A percentile compares a stretch with the other conserved stretches of the same genome.
phyloP scores from a whole-genome alignment of 2,329 filamentous ascomycete species.

The Teratosphaeria nubilosa region DNA sequence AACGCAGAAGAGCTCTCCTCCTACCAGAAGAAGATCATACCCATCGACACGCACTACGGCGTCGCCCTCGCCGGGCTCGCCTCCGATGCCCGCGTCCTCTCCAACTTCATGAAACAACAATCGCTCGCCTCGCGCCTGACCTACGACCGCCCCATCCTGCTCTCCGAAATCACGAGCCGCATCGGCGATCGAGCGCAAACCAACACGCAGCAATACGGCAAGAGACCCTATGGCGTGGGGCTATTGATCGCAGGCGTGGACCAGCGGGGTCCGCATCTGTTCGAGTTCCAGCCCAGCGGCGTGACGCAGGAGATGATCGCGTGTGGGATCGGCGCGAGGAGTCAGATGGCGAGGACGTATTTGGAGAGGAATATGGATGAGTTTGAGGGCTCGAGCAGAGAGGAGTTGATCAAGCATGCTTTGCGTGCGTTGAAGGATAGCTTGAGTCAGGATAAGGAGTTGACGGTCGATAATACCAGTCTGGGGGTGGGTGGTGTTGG shows the following conservation, averaged over 20 bases:
- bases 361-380: slow-evolving; percentile 82
- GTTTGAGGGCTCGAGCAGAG: slow-evolving; percentile 65
- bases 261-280: slow-evolving; percentile 86
- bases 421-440: slow-evolving; percentile 89
- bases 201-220: slow-evolving; percentile 96
- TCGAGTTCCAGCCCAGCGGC: slow-evolving; percentile 94
- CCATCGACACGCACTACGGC: slow-evolving; percentile 89
- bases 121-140: slow-evolving; percentile 91
- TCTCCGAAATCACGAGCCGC: slow-evolving; percentile 79
- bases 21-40: slow-evolving; percentile 99
- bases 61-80: slow-evolving; percentile 94
- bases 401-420: slow-evolving; percentile 85
- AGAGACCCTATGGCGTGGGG: slow-evolving; percentile 90
- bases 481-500: slow-evolving; percentile 80
- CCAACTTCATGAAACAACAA: slow-evolving; percentile 99
- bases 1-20: slow-evolving; percentile 99
- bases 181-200: slow-evolving; percentile 95
- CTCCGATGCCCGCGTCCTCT: slow-evolving; percentile 94
- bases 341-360: slow-evolving; percentile 96
- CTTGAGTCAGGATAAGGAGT: slow-evolving; percentile 90
- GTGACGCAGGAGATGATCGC: slow-evolving; percentile 97
- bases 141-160: slow-evolving; percentile 85
- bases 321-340: slow-evolving; percentile 89
- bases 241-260: slow-evolving; percentile 89
- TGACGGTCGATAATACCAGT: slow-evolving; percentile 94